Evolutionary conservation across 768 basidiomycete genomes (phyloP).

Genomic region (Dacryopinax spathularia): DNA sequence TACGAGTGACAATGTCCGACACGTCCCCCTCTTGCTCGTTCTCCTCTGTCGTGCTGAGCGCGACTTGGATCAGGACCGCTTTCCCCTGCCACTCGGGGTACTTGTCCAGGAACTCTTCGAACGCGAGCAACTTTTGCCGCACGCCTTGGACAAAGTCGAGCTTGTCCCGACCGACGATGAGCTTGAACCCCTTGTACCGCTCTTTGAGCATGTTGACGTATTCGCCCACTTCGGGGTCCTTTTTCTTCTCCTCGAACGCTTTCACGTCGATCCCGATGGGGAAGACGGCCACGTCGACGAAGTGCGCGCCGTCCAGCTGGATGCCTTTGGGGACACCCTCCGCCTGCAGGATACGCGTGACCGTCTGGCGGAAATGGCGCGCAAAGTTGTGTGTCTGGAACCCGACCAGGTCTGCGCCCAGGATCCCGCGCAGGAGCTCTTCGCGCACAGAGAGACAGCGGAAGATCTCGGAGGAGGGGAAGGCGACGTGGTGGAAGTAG

Average conservation of each 20-base stretch:
- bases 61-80: conserved; percentile 75
- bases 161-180: conserved; percentile 79
- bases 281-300: conserved; percentile 78
- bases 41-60: conserved; percentile 63
- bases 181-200: conserved; percentile 72
- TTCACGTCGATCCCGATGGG: conserved; percentile 80
- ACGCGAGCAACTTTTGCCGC: conserved; percentile 67
- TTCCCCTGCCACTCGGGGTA: conserved; percentile 69
- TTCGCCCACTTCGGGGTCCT: conserved; percentile 61
- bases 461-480: conserved; percentile 92
- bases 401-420: conserved; percentile 85
- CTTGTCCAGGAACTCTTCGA: conserved; percentile 66
- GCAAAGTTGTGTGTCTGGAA: conserved; percentile 82
- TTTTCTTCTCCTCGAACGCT: conserved; percentile 51
- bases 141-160: conserved; percentile 80
- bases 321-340: conserved; percentile 78
- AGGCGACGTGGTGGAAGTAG: conserved; percentile 95
- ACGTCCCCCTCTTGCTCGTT: conserved; percentile 63
- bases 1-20: conserved; percentile 58
- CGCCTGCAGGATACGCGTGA: conserved; percentile 59
- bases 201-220: conserved; percentile 70
- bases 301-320: conserved; percentile 46
- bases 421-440: conserved; percentile 68
- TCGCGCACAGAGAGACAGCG: conserved; percentile 70
- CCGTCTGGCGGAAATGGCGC: conserved; percentile 74